Percentiles rank a stretch among this genome's conserved stretches.
Conservation (phyloP, 164 flowering plant species). For the Saururus chinensis region DNA sequence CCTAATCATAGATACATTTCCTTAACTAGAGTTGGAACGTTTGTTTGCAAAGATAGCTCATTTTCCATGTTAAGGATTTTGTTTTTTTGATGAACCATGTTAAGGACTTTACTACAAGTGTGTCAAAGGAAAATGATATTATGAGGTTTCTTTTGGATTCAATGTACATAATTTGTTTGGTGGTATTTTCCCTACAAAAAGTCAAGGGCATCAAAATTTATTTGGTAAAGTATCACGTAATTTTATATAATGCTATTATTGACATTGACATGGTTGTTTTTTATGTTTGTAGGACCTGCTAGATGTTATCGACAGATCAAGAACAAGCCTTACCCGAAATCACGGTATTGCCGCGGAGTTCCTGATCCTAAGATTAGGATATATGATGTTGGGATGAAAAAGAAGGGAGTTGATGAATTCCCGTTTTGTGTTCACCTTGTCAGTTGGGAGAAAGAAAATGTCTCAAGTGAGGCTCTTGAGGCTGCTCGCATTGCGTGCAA, state of each 20-base stretch:
- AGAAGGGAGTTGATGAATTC: slow-evolving; percentile 32
- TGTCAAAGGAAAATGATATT: too few relatives aligned
- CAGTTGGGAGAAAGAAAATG: slow-evolving; percentile 35
- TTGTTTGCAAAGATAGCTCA: too few relatives aligned
- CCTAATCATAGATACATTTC: too few relatives aligned
- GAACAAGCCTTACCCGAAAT: slow-evolving; percentile 32
- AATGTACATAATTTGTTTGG: too few relatives aligned
- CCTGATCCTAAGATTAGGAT: slow-evolving; percentile 36
- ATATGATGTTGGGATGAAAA: slow-evolving; percentile 32
- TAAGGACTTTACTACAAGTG: too few relatives aligned
- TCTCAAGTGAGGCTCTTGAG: slow-evolving; percentile 27
- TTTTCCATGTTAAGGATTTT: too few relatives aligned
- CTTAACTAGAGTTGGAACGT: too few relatives aligned
- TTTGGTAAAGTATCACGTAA: not conserved
- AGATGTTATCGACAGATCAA: slow-evolving; percentile 30
- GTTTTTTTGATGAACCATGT: too few relatives aligned
- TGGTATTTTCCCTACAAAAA: too few relatives aligned
- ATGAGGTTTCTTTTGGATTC: too few relatives aligned
- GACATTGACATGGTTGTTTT: not conserved
- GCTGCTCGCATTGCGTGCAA: slow-evolving; percentile 33
- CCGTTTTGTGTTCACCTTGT: slow-evolving; percentile 33
- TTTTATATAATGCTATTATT: not conserved
- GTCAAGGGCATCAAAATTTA: too few relatives aligned
- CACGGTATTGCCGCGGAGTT: slow-evolving; percentile 29
- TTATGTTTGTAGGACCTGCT: slow-evolving; percentile 15